Base-by-base conservation (phyloP, 2,329 filamentous ascomycete species). In the Penicillium sp. region DNA sequence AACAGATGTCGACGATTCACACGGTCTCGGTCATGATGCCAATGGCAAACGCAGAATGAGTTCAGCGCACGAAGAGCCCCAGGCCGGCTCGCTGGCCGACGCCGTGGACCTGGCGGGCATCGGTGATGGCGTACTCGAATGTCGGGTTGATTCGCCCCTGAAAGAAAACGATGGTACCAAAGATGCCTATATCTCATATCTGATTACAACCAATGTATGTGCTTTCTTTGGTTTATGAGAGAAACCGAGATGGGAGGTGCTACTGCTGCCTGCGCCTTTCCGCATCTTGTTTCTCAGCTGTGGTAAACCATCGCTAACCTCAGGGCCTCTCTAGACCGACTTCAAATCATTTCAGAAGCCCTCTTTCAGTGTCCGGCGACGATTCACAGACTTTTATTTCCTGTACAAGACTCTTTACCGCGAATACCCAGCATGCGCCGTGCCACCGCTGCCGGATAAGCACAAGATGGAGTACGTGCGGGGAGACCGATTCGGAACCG, bases 401-500 rank as follows among this genome's bases (percentile, higher is more conserved):
- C 79, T 98, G 46, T 95, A 86, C 71, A 95, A 94, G 67, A 82
- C 85, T 20, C 80, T 98, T 35, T 80, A 76, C 47, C 82, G 81
- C 60, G 89, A 95, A 62, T 96, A 87, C 56, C 86, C 88, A 42
- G 85, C 87, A 69, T 86, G 84, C 65, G 92, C 92, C 32, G 86
- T 98, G 3, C 92, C 92, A 18, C 92, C 92, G 31, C 74, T 98
- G 37, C 92, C 92, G 36, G 92, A 96, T 68, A 98, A 96, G 74
- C 90, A 96, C 73, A 93, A 93, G 68, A 95, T 98, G 85, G 88
- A 95, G 60, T 96, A 96, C 60, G 92, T 96, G 35, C 85, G 89
- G 23, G 92, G 92, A 52, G 90, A 96, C 70, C 84, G 92, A 47
- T 98, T 98, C 65, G 88, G 89, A 6, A 68, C 82, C 33, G 92